Percentiles rank a stretch among this genome's conserved stretches.
These are phyloP conservation scores for Penicillium arizonense DNA, from an alignment of 495 filamentous ascomycete species.

Conservation along the genomic window DNA sequence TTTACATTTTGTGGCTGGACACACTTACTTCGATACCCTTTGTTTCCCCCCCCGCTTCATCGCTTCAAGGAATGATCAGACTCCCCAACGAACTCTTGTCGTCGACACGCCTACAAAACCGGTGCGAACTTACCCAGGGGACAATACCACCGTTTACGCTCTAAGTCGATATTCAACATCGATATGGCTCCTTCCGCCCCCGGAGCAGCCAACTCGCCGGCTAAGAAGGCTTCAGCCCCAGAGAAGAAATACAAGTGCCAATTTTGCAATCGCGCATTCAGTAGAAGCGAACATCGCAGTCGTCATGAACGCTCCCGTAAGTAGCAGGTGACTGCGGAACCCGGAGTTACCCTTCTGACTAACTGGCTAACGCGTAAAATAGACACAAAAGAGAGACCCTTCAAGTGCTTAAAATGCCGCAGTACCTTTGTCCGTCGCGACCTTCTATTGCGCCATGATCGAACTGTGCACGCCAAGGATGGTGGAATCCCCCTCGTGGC, in stretches of 20 bases:
- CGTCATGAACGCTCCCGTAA: conserved; percentile 97
- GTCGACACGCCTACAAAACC: conserved; percentile 48
- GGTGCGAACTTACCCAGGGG: conserved; percentile 52
- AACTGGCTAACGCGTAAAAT: conserved; percentile 11
- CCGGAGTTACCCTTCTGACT: conserved; percentile 11
- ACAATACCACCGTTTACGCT: conserved; percentile 48
- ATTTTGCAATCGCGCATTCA: conserved; percentile 97
- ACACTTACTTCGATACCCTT: conserved; percentile 37
- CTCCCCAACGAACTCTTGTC: conserved; percentile 45
- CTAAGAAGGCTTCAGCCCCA: conserved; percentile 64
- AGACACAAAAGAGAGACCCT: conserved; percentile 99
- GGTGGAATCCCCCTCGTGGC: conserved; percentile 92
- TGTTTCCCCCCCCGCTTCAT: conserved; percentile 23
- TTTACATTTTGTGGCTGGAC: conserved; percentile 50
- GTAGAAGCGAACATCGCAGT: conserved; percentile 94
- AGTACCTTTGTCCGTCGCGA: conserved; percentile 98
- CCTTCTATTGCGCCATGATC: conserved; percentile 92
- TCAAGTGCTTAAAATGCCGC: conserved; percentile 96
- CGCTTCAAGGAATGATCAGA: conserved; percentile 48
- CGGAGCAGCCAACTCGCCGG: conserved; percentile 57
- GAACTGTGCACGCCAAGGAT: conserved; percentile 98
- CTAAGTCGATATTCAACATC: conserved; percentile 44
- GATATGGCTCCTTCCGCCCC: conserved; percentile 57
- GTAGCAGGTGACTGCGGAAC: conserved; percentile 37
- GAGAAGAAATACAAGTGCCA: conserved; percentile 99